Conservation (phyloP, 805 yeast species). For the Candida qinlingensis region DNA sequence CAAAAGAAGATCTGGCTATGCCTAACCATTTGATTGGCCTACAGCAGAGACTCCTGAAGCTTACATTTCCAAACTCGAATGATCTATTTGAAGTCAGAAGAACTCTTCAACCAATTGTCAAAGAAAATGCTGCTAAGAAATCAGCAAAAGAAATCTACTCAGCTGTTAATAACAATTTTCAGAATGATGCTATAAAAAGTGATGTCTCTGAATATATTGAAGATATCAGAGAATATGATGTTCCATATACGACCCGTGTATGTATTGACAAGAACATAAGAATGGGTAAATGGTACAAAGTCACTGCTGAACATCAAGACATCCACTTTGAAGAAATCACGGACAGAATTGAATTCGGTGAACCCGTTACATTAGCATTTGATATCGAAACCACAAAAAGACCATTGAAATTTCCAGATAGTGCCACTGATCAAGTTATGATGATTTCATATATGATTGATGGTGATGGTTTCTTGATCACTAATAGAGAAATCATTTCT, state of each 20-base stretch:
- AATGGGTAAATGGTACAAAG: constrained; percentile 94
- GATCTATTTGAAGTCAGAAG: constrained; percentile 76
- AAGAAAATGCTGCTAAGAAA: constrained; percentile 55
- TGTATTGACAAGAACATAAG: constrained; percentile 85
- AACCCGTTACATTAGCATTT: constrained; percentile 92
- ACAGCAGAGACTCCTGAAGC: constrained; percentile 54
- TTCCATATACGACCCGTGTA: constrained; percentile 93
- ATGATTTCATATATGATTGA: constrained; percentile 99
- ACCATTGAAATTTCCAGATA: constrained; percentile 92
- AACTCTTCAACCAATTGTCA: constrained; percentile 60
- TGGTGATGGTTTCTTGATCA: constrained; percentile 91
- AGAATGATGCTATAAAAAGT: constrained; percentile 15
- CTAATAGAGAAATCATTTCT: constrained; percentile 89
- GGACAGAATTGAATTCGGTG: constrained; percentile 89
- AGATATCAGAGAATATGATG: constrained; percentile 91
- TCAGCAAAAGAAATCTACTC: constrained; percentile 66
- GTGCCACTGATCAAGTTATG: constrained; percentile 88
- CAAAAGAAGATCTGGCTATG: constrained; percentile 74
- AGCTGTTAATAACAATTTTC: constrained; percentile 37
- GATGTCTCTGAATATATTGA: constrained; percentile 64
- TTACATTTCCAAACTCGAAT: constrained; percentile 67
- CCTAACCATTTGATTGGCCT: constrained; percentile 87
- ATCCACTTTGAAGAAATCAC: constrained; percentile 52
- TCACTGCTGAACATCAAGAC: constrained; percentile 55
- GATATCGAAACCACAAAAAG: constrained; percentile 98